Evolutionary conservation across 1,139 yeast species (phyloP).

Genomic region (Scheffersomyces parashehatae): DNA sequence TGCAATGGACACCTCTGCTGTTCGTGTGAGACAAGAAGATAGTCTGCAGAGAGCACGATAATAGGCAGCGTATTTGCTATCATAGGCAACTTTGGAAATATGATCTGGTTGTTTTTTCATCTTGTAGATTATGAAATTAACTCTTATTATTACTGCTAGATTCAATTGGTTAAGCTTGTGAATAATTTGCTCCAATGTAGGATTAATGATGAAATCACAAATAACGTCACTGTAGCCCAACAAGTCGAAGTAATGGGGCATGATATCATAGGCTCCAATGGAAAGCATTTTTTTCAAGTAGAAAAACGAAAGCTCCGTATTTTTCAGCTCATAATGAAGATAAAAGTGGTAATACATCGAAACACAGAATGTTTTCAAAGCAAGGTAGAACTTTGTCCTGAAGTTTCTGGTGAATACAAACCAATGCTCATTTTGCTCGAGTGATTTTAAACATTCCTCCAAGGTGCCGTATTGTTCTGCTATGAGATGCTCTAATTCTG

Average conservation of each 20-base stretch:
- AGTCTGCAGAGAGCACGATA: slow-evolving; percentile 1
- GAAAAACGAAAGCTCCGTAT: slow-evolving; percentile 23
- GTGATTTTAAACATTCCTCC: slow-evolving; percentile 1
- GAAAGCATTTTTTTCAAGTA: slow-evolving; percentile 36
- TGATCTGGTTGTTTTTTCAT: slow-evolving; percentile 6
- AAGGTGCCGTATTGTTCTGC: slow-evolving; percentile 17
- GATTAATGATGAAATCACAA: slow-evolving; percentile 44
- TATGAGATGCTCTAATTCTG: slow-evolving; percentile 22
- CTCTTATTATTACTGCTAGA: slow-evolving; percentile 30
- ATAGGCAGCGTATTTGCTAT: not conserved
- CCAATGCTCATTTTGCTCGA: slow-evolving; percentile 14
- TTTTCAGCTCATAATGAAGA: slow-evolving; percentile 29
- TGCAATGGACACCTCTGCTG: slow-evolving; percentile 5
- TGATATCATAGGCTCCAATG: slow-evolving; percentile 22
- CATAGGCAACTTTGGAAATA: slow-evolving; percentile 4
- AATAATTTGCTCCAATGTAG: slow-evolving; percentile 36
- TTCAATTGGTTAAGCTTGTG: slow-evolving; percentile 38
- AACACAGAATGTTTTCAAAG: slow-evolving; percentile 30
- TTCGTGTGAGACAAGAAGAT: slow-evolving; percentile 4
- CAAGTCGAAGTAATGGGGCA: slow-evolving; percentile 38
- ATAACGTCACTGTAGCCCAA: slow-evolving; percentile 32
- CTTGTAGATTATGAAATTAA: slow-evolving; percentile 6
- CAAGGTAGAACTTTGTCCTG: slow-evolving; percentile 28
- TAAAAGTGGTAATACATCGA: slow-evolving; percentile 38
- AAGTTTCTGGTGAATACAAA: slow-evolving; percentile 21